These are phyloP conservation scores for Nymphaea thermarum DNA, from an alignment of 164 flowering plant genomes.

Conservation along the genomic window DNA sequence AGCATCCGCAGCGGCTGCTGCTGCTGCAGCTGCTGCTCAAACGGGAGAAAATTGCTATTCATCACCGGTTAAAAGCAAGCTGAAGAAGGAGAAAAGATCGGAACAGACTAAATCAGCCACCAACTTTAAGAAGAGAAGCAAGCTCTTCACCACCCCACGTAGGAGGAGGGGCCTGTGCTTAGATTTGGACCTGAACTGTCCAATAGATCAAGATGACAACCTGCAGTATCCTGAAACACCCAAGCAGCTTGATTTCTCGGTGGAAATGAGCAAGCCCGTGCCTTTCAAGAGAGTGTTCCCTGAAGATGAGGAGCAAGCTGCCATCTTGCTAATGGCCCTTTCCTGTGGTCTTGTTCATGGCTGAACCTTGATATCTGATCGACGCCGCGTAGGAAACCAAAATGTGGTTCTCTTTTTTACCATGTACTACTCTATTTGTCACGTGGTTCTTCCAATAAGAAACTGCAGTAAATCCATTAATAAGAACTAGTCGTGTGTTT, in stretches of 20 bases:
- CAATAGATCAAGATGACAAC: background rate
- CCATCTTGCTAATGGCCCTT: constrained; percentile 83
- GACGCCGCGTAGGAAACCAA: no score
- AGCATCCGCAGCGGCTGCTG: constrained; percentile 48
- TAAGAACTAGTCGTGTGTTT: no score
- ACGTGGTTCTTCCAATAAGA: no score
- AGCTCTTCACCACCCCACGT: constrained; percentile 8
- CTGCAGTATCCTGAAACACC: background rate
- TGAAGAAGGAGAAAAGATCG: constrained; percentile 23
- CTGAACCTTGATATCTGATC: constrained; percentile 13
- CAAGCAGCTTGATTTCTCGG: constrained; percentile 23
- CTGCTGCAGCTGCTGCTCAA: constrained; percentile 42
- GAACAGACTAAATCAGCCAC: constrained; percentile 8
- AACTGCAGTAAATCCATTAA: no score
- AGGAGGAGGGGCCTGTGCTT: constrained; percentile 30
- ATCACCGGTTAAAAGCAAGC: constrained; percentile 8
- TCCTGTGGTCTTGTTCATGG: constrained; percentile 68
- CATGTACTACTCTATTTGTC: no score
- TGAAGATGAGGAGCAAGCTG: constrained; percentile 90
- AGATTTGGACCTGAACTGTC: constrained; percentile 13
- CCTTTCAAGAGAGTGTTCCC: constrained; percentile 63
- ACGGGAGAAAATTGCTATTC: constrained; percentile 12
- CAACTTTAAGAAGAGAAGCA: constrained; percentile 42
- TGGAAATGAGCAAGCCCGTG: constrained; percentile 39
- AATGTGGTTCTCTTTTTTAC: no score